Percentiles rank a stretch among this genome's conserved stretches.
Conservation (phyloP, 768 basidiomycete genomes). For the Calvatia gigantea region DNA sequence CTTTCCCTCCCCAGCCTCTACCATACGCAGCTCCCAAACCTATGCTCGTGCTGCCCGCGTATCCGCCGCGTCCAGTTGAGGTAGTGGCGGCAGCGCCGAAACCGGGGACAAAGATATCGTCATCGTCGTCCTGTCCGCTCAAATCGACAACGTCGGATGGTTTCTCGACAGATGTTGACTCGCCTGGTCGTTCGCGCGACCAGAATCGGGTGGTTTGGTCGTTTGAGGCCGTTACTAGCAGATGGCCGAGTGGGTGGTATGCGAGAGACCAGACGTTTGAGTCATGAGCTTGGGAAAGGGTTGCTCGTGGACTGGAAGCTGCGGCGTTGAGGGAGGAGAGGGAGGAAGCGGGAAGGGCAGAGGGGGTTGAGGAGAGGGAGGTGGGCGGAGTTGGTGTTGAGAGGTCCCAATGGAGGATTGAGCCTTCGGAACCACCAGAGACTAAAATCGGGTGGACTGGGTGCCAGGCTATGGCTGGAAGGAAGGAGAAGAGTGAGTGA, state of each 20-base stretch:
- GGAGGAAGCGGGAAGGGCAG: constrained; percentile 37
- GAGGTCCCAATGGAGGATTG: constrained; percentile 93
- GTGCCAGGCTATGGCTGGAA: constrained; percentile 89
- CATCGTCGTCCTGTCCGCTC: constrained; percentile 66
- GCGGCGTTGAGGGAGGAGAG: constrained; percentile 32
- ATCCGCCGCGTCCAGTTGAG: constrained; percentile 28
- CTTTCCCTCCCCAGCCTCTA: constrained; percentile 6
- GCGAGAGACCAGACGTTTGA: constrained; percentile 95
- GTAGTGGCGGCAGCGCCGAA: constrained; percentile 46
- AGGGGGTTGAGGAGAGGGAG: constrained; percentile 28
- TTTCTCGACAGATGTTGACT: constrained; percentile 75
- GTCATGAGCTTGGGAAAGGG: constrained; percentile 95
- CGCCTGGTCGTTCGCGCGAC: constrained; percentile 89
- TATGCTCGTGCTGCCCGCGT: constrained; percentile 25
- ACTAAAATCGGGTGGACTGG: constrained; percentile 90
- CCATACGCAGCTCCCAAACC: constrained; percentile 3
- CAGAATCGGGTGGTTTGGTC: constrained; percentile 99
- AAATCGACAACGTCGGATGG: constrained; percentile 66
- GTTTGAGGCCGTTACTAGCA: constrained; percentile 92
- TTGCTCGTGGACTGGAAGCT: constrained; percentile 64
- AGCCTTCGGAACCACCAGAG: constrained; percentile 92
- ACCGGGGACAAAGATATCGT: constrained; percentile 60
- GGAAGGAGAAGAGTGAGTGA: not conserved
- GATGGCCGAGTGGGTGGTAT: constrained; percentile 93
- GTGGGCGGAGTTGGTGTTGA: constrained; percentile 38